Evolutionary conservation across 352 stramenopile genomes (phyloP).

Genomic region (Pythium diclinum): DNA sequence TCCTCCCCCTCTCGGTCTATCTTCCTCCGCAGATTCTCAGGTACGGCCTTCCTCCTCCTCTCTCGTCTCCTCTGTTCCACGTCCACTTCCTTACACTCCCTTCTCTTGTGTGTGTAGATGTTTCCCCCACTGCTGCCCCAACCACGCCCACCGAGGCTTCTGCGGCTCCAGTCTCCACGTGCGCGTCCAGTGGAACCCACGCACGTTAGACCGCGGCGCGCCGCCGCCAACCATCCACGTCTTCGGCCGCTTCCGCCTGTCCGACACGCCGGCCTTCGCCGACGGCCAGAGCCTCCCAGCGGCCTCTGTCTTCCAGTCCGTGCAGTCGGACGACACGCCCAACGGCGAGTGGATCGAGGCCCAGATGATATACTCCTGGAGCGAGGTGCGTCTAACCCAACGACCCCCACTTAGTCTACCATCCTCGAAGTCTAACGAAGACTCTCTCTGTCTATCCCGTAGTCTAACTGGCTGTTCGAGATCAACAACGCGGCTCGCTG

Average conservation of each 20-base stretch:
- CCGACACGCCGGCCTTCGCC: constrained; percentile 32
- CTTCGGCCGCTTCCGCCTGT: constrained; percentile 41
- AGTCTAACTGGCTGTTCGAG: constrained; percentile 30
- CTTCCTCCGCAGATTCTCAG: constrained; percentile 5
- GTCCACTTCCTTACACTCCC: too few species aligned
- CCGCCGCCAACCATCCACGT: constrained; percentile 21
- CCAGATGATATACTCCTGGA: constrained; percentile 20
- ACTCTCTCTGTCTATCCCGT: neutral
- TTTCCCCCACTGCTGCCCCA: constrained; percentile 63
- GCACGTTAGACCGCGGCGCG: neutral
- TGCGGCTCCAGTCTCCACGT: constrained; percentile 51
- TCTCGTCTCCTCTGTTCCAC: neutral
- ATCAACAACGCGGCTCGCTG: constrained; percentile 51
- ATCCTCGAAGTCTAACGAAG: neutral
- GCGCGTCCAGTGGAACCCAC: constrained; percentile 21
- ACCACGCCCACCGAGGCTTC: constrained; percentile 59
- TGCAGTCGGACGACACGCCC: constrained; percentile 53
- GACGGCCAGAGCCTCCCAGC: constrained; percentile 2
- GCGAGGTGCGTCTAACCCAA: constrained; percentile 7
- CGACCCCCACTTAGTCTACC: neutral
- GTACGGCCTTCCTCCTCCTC: neutral
- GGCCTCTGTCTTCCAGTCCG: constrained; percentile 24
- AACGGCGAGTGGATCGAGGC: constrained; percentile 54
- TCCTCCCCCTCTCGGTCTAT: neutral
- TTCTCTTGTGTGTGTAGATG: constrained; percentile 29